Evolutionary conservation across 2,329 filamentous ascomycete genomes (phyloP), one percentile per base, ranked within the genome.

Genomic region (Pyricularia sp.): DNA sequence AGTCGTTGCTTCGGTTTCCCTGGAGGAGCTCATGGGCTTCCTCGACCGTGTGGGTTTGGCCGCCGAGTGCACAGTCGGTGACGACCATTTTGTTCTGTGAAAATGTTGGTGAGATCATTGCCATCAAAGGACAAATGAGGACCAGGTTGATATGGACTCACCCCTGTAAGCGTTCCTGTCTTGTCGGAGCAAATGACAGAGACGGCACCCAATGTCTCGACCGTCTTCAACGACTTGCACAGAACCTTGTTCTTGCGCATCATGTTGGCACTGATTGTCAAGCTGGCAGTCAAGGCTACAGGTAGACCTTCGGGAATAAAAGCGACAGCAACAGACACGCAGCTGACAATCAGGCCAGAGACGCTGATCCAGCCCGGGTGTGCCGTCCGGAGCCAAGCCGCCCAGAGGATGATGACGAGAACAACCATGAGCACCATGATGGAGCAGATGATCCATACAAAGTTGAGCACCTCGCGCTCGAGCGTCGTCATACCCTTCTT

Each of bases 141-240:
- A n/a, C 20, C 1, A 5, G 5, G 4, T 36, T 2, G n/a, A 50
- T n/a, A 50, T n/a, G 17, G 42, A 71, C 78, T 72, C 76, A 77
- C 85, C 81, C 80, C 77, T 14, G 89, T 91, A 69, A 91, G 79
- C 0, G 89, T 91, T 3, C 91, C 91, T 0, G 90, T 93, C 80
- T 93, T 93, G 76, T 93, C 91, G 0, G 89, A 92, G 76, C 90
- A 92, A 59, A 93, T 88, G 9, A 92, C 86, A 0, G 88, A 90
- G 1, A 92, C 90, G 0, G 88, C 84, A 0, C 91, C 91, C 0
- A 93, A 83, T 0, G 90, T 93, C 78, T 93, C 91, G 0, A 92
- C 90, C 0, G 91, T 93, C 78, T 92, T 92, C 65, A 94, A 82
- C 0, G 89, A 92, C 79, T 93, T 93, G 86, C 90, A 93, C 10